A percentile compares a stretch with the other conserved stretches of the same genome.
Conservation (phyloP, 441 rosid genomes). For the Lepidium campestre region DNA sequence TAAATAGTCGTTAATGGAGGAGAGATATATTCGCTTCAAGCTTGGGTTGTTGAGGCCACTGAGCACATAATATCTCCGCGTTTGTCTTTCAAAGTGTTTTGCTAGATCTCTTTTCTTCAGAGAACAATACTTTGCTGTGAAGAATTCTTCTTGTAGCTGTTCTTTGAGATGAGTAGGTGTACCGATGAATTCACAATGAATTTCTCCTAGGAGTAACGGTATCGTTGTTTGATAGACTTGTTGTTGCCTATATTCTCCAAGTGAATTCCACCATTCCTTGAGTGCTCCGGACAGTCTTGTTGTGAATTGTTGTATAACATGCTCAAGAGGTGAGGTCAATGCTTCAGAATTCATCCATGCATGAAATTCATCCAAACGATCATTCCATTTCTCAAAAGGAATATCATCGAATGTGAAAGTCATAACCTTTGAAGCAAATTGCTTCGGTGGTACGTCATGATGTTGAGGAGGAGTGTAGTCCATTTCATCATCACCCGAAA, state of each 20-base stretch:
- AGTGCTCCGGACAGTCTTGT: neutral
- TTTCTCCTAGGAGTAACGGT: neutral
- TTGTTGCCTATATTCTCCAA: neutral
- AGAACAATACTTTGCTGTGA: neutral
- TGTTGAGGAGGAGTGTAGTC: too few relatives aligned
- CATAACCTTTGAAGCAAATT: neutral
- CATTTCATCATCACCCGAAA: too few relatives aligned
- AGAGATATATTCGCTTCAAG: neutral
- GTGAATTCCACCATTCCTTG: neutral
- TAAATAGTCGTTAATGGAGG: neutral
- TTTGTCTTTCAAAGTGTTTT: neutral
- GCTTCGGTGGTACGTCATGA: too few relatives aligned
- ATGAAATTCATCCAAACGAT: neutral
- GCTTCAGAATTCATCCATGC: neutral
- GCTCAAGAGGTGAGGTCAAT: neutral
- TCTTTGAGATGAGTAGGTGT: neutral
- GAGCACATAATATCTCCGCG: neutral
- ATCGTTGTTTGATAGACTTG: neutral
- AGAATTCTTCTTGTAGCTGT: neutral
- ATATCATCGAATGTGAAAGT: neutral
- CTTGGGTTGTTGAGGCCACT: neutral
- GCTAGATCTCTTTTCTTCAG: neutral
- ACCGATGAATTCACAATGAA: neutral
- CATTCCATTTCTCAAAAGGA: neutral
- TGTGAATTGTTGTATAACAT: neutral